These are phyloP conservation scores for Solanum pinnatisectum DNA, from an alignment of 257 asterid genomes.

Conservation along the genomic window DNA sequence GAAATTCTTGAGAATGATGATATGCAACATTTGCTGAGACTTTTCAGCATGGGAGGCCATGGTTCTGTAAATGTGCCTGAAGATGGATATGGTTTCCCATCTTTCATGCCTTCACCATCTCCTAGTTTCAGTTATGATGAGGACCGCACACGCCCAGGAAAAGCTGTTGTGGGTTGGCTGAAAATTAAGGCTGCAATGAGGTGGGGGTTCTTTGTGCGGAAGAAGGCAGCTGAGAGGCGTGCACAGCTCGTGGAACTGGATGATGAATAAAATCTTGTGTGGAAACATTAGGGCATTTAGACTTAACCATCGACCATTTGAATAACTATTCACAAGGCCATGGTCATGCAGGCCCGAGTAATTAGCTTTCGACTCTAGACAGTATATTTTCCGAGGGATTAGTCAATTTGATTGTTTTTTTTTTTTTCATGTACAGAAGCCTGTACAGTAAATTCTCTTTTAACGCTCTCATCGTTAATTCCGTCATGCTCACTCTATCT, in stretches of 20 bases:
- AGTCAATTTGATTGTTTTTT: not conserved
- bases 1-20: conserved; percentile 93
- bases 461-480: conserved; percentile 1
- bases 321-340: not conserved
- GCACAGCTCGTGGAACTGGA: conserved; percentile 91
- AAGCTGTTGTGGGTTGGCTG: conserved; percentile 94
- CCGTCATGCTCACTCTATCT: not conserved
- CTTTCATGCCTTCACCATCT: conserved; percentile 57
- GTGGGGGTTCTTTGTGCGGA: conserved; percentile 95
- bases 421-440: conserved; percentile 17
- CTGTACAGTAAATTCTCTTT: conserved; percentile 28
- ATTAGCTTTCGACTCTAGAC: not conserved
- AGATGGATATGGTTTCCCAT: conserved; percentile 49
- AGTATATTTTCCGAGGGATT: not conserved
- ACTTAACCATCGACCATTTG: not conserved
- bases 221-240: conserved; percentile 93
- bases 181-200: conserved; percentile 98
- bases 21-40: conserved; percentile 86
- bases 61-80: conserved; percentile 35
- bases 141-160: conserved; percentile 61
- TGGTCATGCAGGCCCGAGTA: not conserved
- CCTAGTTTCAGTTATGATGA: conserved; percentile 45
- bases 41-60: conserved; percentile 81
- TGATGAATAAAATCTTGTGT: conserved; percentile 36
- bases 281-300: not conserved